Evolutionary conservation across 768 basidiomycete genomes (phyloP), one percentile per base, ranked within the genome.

Genomic region (Omphalotus guepiniiformis): DNA sequence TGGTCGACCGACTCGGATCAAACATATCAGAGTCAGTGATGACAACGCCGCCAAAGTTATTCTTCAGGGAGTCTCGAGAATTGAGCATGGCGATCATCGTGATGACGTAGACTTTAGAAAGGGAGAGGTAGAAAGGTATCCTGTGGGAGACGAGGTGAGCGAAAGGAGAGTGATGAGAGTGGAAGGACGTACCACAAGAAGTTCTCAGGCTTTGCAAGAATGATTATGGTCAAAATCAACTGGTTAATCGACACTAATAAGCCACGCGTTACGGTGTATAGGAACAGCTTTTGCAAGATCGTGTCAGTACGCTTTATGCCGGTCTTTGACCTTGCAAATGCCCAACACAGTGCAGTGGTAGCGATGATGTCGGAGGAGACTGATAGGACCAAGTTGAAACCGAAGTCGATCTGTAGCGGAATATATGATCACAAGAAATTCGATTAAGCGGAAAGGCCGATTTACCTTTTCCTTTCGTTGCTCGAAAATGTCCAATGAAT

Each of bases 251-350:
- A 21, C 13, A 41, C 39, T n/a, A 41, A 16, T 21, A 41, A 23
- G 15, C 39, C 39, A 9, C 39, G 39, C 9, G 39, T 41, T 16
- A 41, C 39, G 5, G 39, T 41, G 39, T 41, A 41, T 16, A 21
- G 19, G 7, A 41, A 26, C 9, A 41, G 39, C 25, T 41, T 41
- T 22, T 26, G 39, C 7, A 41, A 16, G 7, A 41, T 16, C 9
- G 11, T 41, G 15, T 41, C 39, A 5, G 39, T 41, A 12, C 39
- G 19, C 8, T 41, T 12, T 15, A 41, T 41, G 8, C 39, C 39
- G 8, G 39, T 41, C 16, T 16, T 13, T 8, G 6, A 13, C 8
- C 22, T 12, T 21, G 19, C 7, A 16, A 22, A 41, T 8, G 12
- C 5, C 19, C 18, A 21, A 13, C 6, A 41, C 6, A 41, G 39